A percentile compares a stretch with the other conserved stretches of the same genome.
These are phyloP conservation scores for Mortierella sp. DNA, from an alignment of 371 early-diverging fungal genomes.

Conservation along the genomic window DNA sequence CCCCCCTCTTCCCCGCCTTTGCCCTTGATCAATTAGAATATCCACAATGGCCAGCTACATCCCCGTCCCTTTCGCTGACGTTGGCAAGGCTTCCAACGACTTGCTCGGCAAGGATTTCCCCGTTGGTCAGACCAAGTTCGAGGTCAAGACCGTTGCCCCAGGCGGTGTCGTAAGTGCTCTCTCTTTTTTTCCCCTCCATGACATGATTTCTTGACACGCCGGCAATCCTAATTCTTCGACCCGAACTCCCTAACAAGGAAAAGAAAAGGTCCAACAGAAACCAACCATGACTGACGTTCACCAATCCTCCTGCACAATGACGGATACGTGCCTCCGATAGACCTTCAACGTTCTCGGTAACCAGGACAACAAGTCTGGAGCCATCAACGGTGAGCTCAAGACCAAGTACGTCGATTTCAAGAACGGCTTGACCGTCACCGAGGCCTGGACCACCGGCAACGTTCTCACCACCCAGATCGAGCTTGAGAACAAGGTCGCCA, in stretches of 20 bases:
- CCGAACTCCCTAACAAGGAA: neutral
- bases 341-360: slow-evolving; percentile 95
- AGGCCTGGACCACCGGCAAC: slow-evolving; percentile 96
- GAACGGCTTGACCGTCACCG: slow-evolving; percentile 94
- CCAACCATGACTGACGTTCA: neutral
- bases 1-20: neutral
- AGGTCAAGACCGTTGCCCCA: slow-evolving; percentile 94
- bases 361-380: slow-evolving; percentile 95
- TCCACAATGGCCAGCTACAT: slow-evolving; percentile 61
- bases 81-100: slow-evolving; percentile 96
- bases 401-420: slow-evolving; percentile 95
- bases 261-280: neutral
- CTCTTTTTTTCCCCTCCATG: neutral
- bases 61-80: slow-evolving; percentile 88
- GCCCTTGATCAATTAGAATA: slow-evolving; percentile 1
- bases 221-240: neutral
- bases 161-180: slow-evolving; percentile 90
- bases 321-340: slow-evolving; percentile 56
- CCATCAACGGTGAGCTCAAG: slow-evolving; percentile 95
- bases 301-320: no score
- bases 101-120: slow-evolving; percentile 97
- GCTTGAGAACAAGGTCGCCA: slow-evolving; percentile 93
- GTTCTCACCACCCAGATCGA: slow-evolving; percentile 93
- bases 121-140: slow-evolving; percentile 94
- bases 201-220: neutral